A percentile compares a stretch with the other conserved stretches of the same genome.
Evolutionary conservation across 2,329 filamentous ascomycete genomes (phyloP).

Genomic region (Pyrenochaeta sp.): DNA sequence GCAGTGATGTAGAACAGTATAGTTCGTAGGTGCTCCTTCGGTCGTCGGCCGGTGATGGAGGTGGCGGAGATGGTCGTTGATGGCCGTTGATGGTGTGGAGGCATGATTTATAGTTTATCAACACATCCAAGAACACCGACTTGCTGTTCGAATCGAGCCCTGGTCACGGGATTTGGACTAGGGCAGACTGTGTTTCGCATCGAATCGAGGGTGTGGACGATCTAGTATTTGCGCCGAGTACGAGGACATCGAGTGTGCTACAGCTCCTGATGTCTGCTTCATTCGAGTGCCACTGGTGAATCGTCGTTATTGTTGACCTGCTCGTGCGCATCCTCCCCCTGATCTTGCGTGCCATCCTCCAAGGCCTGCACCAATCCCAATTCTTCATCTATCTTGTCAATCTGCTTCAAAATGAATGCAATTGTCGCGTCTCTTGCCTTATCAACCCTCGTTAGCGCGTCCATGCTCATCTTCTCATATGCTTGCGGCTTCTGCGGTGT

Average conservation of each 20-base stretch:
- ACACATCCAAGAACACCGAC: no score
- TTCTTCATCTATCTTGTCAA: conserved; percentile 60
- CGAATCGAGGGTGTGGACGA: not conserved
- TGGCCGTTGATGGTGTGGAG: no score
- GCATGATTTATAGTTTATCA: no score
- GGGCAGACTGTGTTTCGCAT: no score
- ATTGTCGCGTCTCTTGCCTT: conserved; percentile 63
- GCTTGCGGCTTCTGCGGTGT: conserved; percentile 47
- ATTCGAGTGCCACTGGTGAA: conserved; percentile 11
- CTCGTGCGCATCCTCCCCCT: conserved; percentile 22
- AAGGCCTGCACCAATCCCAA: conserved; percentile 36
- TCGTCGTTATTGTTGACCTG: conserved; percentile 8
- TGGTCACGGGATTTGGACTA: no score
- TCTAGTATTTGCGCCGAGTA: not conserved
- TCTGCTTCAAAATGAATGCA: conserved; percentile 61
- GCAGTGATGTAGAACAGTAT: no score
- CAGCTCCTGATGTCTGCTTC: conserved; percentile 1
- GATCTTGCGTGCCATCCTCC: conserved; percentile 30
- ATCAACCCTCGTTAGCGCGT: conserved; percentile 53
- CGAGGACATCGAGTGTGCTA: not conserved
- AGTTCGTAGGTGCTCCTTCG: no score
- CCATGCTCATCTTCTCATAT: conserved; percentile 54
- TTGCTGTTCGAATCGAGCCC: no score
- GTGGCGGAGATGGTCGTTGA: no score
- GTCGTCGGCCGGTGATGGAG: no score